Conservation (phyloP, 129 eudicot genomes). For the Cynara cardunculus region DNA sequence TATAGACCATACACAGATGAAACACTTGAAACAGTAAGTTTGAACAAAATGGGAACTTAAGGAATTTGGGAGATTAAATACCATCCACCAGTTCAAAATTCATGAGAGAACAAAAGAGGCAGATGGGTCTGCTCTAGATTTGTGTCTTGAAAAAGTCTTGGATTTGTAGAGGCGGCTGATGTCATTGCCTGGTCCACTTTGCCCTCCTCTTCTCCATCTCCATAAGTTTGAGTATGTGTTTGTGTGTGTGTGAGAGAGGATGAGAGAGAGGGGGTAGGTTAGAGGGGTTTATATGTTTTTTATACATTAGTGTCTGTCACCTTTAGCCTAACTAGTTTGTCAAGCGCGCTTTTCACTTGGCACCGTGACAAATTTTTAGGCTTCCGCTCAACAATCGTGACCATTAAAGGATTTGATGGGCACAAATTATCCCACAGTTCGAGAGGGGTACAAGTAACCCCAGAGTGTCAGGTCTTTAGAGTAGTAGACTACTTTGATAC, state of each 20-base stretch:
- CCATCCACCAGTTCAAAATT: conserved; percentile 2
- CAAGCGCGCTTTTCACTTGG: neutral
- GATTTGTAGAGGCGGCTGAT: conserved; percentile 6
- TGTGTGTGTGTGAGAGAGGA: neutral
- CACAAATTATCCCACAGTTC: neutral
- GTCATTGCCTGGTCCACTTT: conserved; percentile 18
- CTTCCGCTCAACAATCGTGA: neutral
- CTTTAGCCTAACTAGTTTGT: neutral
- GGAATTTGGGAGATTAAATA: conserved; percentile 20
- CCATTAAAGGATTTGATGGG: neutral
- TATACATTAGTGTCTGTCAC: neutral
- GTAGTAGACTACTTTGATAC: neutral
- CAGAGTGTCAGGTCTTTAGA: neutral
- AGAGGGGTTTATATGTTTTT: neutral
- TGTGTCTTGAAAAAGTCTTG: conserved; percentile 6
- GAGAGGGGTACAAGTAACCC: too few species aligned
- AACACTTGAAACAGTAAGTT: conserved; percentile 4
- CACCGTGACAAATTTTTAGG: neutral
- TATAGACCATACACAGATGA: neutral
- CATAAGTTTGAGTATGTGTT: neutral
- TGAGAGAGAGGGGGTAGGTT: neutral
- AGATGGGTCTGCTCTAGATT: conserved; percentile 21
- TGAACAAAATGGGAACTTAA: conserved; percentile 8
- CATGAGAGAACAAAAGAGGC: conserved; percentile 24
- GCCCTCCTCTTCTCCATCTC: conserved; percentile 20